phyloP scores from a whole-genome alignment of 352 stramenopile species.

The Pseudoperonospora humuli region DNA sequence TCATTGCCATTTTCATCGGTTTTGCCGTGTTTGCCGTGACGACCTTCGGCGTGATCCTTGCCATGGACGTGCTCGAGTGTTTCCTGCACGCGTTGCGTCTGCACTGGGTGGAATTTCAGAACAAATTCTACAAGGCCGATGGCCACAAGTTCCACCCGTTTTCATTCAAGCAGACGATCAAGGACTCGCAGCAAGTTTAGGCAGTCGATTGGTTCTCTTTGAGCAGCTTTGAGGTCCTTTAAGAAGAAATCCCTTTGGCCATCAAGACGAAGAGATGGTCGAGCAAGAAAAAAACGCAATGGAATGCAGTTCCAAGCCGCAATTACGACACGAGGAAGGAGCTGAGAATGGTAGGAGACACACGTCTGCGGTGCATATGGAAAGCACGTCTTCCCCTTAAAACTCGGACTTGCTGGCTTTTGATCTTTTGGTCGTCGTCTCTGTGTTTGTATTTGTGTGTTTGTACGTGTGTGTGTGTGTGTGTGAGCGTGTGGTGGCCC shows the following conservation, averaged over 20 bases:
- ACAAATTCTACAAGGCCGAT: constrained; percentile 99
- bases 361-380: constrained; percentile 22
- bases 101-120: constrained; percentile 99
- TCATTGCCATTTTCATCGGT: constrained; percentile 94
- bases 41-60: constrained; percentile 96
- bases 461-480: no score
- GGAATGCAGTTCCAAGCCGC: constrained; percentile 14
- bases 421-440: neutral
- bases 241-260: neutral
- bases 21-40: constrained; percentile 90
- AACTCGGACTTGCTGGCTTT: constrained; percentile 21
- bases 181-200: constrained; percentile 49
- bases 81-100: constrained; percentile 98
- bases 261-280: constrained; percentile 4
- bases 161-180: constrained; percentile 87
- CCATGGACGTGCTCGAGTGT: constrained; percentile 99
- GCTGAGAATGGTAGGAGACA: constrained; percentile 2
- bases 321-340: neutral
- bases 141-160: constrained; percentile 95
- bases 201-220: no score
- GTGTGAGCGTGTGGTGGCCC: no score
- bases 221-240: no score
- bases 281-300: no score
- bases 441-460: no score
- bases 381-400: constrained; percentile 18